These are phyloP conservation scores for Hypomontagnella submonticulosa DNA, from an alignment of 495 filamentous ascomycete genomes.

Conservation along the genomic window DNA sequence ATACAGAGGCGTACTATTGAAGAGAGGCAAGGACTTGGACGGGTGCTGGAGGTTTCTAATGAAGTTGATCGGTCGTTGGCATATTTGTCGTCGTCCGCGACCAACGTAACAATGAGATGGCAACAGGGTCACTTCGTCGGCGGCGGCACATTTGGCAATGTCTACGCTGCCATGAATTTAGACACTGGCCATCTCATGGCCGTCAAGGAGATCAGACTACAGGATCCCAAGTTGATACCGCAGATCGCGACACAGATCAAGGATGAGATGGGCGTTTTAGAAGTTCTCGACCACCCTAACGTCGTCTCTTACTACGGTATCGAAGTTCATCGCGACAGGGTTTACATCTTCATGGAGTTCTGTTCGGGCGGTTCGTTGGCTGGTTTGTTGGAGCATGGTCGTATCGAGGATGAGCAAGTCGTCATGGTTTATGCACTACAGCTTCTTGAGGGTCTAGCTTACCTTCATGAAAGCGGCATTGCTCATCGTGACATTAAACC, in stretches of 20 bases:
- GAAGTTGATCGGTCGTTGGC: conserved; percentile 95
- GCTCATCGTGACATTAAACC: conserved; percentile 98
- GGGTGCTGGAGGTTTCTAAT: conserved; percentile 91
- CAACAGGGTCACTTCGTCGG: conserved; percentile 98
- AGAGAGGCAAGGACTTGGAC: conserved; percentile 88
- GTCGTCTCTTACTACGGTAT: conserved; percentile 98
- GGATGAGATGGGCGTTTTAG: conserved; percentile 96
- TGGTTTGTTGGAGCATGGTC: conserved; percentile 88
- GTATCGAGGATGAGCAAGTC: conserved; percentile 97
- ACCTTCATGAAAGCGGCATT: conserved; percentile 89
- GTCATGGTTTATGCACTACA: conserved; percentile 98
- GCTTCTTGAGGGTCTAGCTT: conserved; percentile 93
- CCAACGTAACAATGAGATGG: conserved; percentile 94
- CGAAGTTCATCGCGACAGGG: conserved; percentile 96
- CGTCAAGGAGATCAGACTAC: conserved; percentile 96
- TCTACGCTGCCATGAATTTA: conserved; percentile 96
- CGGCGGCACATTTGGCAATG: conserved; percentile 95
- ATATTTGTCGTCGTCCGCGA: conserved; percentile 90
- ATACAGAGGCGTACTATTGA: conserved; percentile 78
- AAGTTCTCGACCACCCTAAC: conserved; percentile 95
- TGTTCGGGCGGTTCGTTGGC: conserved; percentile 96
- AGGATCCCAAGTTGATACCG: conserved; percentile 95
- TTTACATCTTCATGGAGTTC: conserved; percentile 99
- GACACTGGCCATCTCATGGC: conserved; percentile 97
- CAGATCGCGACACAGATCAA: conserved; percentile 92